A percentile compares a stretch with the other conserved stretches of the same genome.
phyloP scores from a whole-genome alignment of 2,329 filamentous ascomycete genomes.

The Colletotrichum chlorophyti region DNA sequence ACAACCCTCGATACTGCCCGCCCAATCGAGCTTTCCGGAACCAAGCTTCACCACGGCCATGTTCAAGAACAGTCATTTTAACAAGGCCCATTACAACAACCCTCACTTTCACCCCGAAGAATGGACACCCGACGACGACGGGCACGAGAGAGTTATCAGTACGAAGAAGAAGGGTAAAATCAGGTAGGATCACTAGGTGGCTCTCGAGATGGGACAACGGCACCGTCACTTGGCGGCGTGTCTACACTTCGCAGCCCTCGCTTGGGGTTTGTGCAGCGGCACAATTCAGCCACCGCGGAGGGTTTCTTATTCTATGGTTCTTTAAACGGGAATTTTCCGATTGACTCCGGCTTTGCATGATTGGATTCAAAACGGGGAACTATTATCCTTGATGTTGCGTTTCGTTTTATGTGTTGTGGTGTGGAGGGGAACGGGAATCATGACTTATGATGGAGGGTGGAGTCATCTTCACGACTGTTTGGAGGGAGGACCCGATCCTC shows the following conservation, averaged over 20 bases:
- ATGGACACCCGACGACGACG: constrained; percentile 49
- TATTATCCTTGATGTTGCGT: not conserved
- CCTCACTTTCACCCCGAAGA: constrained; percentile 57
- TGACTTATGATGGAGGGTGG: constrained; percentile 19
- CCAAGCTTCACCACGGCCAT: constrained; percentile 61
- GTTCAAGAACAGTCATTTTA: constrained; percentile 73
- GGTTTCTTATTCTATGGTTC: too few species aligned
- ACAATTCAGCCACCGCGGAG: too few species aligned
- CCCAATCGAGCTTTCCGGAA: constrained; percentile 41
- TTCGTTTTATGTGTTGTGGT: not conserved
- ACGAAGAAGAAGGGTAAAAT: constrained; percentile 23
- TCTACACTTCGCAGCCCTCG: too few species aligned
- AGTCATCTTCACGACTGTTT: constrained; percentile 12
- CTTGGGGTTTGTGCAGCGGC: too few species aligned
- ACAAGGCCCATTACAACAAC: constrained; percentile 72
- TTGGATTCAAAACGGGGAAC: constrained; percentile 1
- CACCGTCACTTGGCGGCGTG: not conserved
- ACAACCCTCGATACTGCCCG: constrained; percentile 32
- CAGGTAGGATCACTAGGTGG: constrained; percentile 14
- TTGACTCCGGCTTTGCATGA: too few species aligned
- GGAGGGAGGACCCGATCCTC: constrained; percentile 11
- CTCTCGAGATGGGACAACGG: constrained; percentile 6
- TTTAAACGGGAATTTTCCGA: too few species aligned
- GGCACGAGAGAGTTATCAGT: constrained; percentile 10
- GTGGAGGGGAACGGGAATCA: constrained; percentile 11